phyloP scores from a whole-genome alignment of 768 basidiomycete genomes.

The Xerocomellus amylosporus region DNA sequence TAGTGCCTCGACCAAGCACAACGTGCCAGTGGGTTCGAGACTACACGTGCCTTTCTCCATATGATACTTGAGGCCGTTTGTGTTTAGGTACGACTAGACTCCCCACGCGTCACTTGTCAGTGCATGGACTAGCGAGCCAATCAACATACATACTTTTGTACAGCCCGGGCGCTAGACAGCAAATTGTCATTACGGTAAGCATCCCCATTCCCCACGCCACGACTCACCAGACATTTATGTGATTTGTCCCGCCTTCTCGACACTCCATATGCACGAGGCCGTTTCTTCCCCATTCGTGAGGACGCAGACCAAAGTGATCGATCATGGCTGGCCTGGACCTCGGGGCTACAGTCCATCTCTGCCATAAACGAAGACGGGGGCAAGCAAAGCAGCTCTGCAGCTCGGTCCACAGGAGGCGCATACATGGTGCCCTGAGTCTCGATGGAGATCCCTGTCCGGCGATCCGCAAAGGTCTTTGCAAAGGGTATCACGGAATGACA shows the following conservation, averaged over 20 bases:
- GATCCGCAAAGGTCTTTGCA: conserved; percentile 1
- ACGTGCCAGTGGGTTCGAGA: conserved; percentile 33
- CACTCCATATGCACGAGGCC: conserved; percentile 21
- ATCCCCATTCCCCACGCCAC: not conserved
- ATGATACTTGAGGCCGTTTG: conserved; percentile 68
- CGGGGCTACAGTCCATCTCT: not conserved
- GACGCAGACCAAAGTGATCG: not conserved
- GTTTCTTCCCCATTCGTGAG: conserved; percentile 7
- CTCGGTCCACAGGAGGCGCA: not conserved
- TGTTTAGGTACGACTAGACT: conserved; percentile 55
- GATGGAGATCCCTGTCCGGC: not conserved
- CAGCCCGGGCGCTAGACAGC: conserved; percentile 12
- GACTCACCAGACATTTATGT: conserved; percentile 49
- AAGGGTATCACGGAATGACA: not conserved
- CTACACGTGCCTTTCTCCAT: conserved; percentile 64
- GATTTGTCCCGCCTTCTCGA: conserved; percentile 38
- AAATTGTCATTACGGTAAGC: conserved; percentile 1
- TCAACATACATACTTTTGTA: conserved; percentile 44
- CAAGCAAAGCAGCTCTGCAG: conserved; percentile 4
- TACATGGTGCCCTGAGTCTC: not conserved
- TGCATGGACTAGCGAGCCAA: not conserved
- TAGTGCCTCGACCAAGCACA: not conserved
- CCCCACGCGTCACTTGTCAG: conserved; percentile 3
- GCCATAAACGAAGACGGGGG: conserved; percentile 6
- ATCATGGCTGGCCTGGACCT: not conserved